These are phyloP conservation scores for Diaporthe capsici DNA, from an alignment of 2,329 filamentous ascomycete species.

Conservation along the genomic window DNA sequence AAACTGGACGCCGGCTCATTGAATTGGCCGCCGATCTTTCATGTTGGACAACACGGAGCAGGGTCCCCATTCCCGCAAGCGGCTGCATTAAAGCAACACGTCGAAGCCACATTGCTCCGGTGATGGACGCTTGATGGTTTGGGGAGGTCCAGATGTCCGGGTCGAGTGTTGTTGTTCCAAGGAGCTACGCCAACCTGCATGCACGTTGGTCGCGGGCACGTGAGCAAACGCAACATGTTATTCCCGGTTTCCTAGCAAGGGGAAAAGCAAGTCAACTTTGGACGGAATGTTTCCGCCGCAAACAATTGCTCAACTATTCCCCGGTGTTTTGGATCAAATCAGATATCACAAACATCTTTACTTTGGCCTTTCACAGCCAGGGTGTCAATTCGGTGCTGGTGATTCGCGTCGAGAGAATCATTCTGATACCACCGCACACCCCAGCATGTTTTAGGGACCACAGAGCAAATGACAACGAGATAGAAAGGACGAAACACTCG, in stretches of 20 bases:
- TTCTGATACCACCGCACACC: too few relatives aligned
- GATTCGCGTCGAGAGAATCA: too few relatives aligned
- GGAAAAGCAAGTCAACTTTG: neutral
- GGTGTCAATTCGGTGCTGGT: neutral
- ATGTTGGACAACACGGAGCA: neutral
- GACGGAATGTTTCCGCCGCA: neutral
- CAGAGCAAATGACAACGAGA: too few relatives aligned
- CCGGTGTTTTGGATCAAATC: neutral
- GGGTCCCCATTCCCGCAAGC: neutral
- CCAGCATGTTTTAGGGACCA: too few relatives aligned
- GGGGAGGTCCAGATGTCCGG: neutral
- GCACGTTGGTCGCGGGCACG: neutral
- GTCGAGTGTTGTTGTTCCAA: neutral
- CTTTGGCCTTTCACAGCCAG: neutral
- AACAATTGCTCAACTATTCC: too few relatives aligned
- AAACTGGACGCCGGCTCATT: neutral
- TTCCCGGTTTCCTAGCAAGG: neutral
- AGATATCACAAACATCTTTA: neutral
- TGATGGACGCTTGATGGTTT: neutral
- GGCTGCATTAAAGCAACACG: neutral
- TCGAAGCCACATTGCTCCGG: neutral
- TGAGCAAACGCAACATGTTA: neutral
- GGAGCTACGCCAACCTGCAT: neutral
- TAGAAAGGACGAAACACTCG: too few relatives aligned
- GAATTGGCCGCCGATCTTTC: neutral